Evolutionary conservation across 179 eudicot species (phyloP).

Genomic region (Carnegiea gigantea): DNA sequence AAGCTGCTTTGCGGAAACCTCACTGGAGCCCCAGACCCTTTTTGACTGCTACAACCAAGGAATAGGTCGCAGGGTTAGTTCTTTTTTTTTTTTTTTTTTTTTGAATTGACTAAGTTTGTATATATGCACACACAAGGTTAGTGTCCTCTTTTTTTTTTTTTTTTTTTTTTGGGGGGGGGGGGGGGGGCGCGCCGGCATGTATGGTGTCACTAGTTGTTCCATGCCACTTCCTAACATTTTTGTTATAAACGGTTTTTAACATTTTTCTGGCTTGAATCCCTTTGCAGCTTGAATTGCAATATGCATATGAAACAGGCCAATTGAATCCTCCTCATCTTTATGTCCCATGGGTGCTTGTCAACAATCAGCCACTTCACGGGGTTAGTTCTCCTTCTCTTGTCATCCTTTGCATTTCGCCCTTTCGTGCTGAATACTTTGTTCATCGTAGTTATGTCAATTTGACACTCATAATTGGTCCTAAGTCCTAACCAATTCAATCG

Average conservation of each 20-base stretch:
- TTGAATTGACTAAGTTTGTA: neutral
- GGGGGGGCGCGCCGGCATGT: no score
- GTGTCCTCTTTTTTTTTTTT: no score
- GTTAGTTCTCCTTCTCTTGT: constrained; percentile 25
- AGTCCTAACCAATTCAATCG: no score
- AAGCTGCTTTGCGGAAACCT: constrained; percentile 48
- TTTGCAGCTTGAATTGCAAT: constrained; percentile 57
- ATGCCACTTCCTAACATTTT: no score
- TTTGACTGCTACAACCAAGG: constrained; percentile 61
- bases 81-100: neutral
- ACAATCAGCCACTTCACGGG: constrained; percentile 55
- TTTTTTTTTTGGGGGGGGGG: no score
- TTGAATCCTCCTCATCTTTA: constrained; percentile 64
- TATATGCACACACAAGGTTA: no score
- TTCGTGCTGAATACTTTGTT: no score
- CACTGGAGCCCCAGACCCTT: constrained; percentile 44
- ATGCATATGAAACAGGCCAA: constrained; percentile 57
- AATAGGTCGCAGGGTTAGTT: constrained; percentile 47
- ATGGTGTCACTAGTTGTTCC: no score
- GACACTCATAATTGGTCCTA: no score
- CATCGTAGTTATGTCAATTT: no score
- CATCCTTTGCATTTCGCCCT: neutral
- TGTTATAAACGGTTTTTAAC: no score
- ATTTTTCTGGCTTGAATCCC: neutral
- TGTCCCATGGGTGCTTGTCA: constrained; percentile 86